These are phyloP conservation scores for Neurospora intermedia DNA, from an alignment of 495 filamentous ascomycete genomes.

Conservation along the genomic window DNA sequence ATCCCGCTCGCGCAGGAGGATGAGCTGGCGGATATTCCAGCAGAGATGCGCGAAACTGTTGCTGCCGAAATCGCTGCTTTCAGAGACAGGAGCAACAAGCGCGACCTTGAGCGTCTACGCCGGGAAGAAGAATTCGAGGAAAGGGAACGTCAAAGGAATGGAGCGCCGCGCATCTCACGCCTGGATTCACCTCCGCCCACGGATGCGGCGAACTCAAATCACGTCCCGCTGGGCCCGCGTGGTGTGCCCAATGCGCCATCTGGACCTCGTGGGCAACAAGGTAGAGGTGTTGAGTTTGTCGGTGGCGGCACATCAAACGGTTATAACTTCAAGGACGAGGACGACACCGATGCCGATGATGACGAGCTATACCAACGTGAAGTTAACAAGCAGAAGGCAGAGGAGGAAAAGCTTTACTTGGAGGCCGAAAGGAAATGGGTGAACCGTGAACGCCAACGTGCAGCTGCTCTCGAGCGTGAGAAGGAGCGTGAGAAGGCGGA, in stretches of 20 bases:
- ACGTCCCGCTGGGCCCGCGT: conserved; percentile 72
- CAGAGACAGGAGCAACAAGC: conserved; percentile 73
- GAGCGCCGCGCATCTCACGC: conserved; percentile 50
- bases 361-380: conserved; percentile 71
- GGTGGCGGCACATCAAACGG: conserved; percentile 62
- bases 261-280: conserved; percentile 54
- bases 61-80: conserved; percentile 92
- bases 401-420: conserved; percentile 70
- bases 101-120: conserved; percentile 79
- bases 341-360: conserved; percentile 82
- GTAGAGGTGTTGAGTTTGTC: conserved; percentile 62
- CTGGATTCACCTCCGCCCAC: conserved; percentile 60
- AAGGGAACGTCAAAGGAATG: conserved; percentile 66
- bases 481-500: conserved; percentile 68
- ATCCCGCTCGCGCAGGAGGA: conserved; percentile 86
- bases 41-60: conserved; percentile 94
- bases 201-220: conserved; percentile 49
- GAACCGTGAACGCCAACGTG: conserved; percentile 73
- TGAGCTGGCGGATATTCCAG: conserved; percentile 89
- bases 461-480: conserved; percentile 75
- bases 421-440: conserved; percentile 86
- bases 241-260: conserved; percentile 70
- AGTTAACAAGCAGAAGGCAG: conserved; percentile 55
- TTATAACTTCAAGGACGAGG: conserved; percentile 56
- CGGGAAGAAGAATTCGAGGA: conserved; percentile 88